Percentiles rank a stretch among this genome's conserved stretches.
Conservation (phyloP, 768 basidiomycete genomes). For the Mycena capillaripes region DNA sequence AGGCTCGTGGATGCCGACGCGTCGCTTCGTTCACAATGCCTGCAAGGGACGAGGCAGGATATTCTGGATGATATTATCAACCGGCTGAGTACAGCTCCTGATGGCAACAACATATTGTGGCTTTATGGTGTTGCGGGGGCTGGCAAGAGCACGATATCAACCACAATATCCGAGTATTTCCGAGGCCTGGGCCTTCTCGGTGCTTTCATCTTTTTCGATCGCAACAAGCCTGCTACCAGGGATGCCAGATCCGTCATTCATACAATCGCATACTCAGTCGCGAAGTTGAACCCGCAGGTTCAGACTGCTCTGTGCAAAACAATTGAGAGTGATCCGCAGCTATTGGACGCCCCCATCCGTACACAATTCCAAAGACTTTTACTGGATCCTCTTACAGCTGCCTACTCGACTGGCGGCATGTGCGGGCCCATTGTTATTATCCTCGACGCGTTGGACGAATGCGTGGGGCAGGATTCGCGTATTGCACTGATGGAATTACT, state of each 20-base stretch:
- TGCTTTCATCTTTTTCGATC: slow-evolving; percentile 39
- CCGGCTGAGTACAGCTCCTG: slow-evolving; percentile 25
- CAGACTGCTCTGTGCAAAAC: neutral
- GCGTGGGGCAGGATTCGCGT: slow-evolving; percentile 27
- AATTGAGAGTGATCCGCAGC: neutral
- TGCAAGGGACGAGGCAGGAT: slow-evolving; percentile 25
- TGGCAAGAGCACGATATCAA: slow-evolving; percentile 35
- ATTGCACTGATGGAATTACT: slow-evolving; percentile 30
- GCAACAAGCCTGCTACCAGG: slow-evolving; percentile 14
- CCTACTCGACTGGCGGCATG: neutral
- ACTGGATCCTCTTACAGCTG: slow-evolving; percentile 6
- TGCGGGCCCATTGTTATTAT: slow-evolving; percentile 36
- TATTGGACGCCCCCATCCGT: slow-evolving; percentile 3
- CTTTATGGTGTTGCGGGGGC: slow-evolving; percentile 40
- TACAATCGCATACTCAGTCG: slow-evolving; percentile 30
- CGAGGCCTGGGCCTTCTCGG: slow-evolving; percentile 30
- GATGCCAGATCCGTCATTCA: slow-evolving; percentile 24
- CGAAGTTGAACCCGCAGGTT: slow-evolving; percentile 7
- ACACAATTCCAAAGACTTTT: slow-evolving; percentile 6
- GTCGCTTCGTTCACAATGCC: slow-evolving; percentile 18
- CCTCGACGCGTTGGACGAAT: slow-evolving; percentile 43
- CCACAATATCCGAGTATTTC: slow-evolving; percentile 34
- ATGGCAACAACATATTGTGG: slow-evolving; percentile 34
- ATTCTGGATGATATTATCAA: slow-evolving; percentile 24
- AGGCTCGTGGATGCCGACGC: neutral